These are phyloP conservation scores for Bruguiera hainesii DNA, from an alignment of 441 rosid species.

Conservation along the genomic window DNA sequence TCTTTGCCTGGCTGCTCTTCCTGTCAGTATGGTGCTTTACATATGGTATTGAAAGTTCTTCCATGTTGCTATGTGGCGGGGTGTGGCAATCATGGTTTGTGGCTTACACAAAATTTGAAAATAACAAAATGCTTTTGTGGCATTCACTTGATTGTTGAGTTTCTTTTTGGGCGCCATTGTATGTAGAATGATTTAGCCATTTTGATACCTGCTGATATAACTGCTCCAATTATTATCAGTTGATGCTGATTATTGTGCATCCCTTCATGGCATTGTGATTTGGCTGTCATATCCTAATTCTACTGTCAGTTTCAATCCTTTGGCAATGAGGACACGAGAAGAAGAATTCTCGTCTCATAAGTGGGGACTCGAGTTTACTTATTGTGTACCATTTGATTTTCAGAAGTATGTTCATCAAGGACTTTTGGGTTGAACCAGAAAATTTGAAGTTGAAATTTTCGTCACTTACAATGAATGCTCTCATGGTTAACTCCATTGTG, in stretches of 20 bases:
- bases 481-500: too few species aligned
- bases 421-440: too few species aligned
- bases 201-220: neutral
- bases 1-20: conserved; percentile 24
- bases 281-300: neutral
- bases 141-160: neutral
- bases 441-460: too few species aligned
- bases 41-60: neutral
- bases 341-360: too few species aligned
- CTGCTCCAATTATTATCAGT: neutral
- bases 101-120: neutral
- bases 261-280: neutral
- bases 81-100: neutral
- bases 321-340: neutral
- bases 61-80: neutral
- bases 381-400: too few species aligned
- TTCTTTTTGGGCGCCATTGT: neutral
- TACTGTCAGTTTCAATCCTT: neutral
- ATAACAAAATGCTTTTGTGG: neutral
- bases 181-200: neutral
- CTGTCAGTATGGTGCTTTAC: conserved; percentile 18
- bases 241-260: conserved; percentile 3
- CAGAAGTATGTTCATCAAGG: too few species aligned
- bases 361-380: too few species aligned
- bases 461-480: too few species aligned